Evolutionary conservation across 306 rosid genomes (phyloP).

Genomic region (Trifolium subterraneum): DNA sequence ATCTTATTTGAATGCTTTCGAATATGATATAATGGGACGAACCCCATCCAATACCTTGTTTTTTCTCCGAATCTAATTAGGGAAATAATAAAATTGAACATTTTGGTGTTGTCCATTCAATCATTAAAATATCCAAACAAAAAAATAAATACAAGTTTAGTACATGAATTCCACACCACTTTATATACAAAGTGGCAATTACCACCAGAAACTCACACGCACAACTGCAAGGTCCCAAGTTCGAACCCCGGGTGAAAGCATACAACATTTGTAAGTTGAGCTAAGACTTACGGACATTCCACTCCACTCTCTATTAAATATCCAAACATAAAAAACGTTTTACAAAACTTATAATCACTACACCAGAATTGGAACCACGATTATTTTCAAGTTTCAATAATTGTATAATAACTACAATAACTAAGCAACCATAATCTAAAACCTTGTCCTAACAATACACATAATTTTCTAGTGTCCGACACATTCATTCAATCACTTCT

Average conservation of each 20-base stretch:
- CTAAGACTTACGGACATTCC: no score
- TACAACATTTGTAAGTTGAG: no score
- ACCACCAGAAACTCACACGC: no score
- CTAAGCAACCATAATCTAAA: constrained; percentile 6
- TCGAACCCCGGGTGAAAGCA: no score
- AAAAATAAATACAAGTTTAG: neutral
- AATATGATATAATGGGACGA: neutral
- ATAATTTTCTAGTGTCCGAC: neutral
- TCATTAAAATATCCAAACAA: neutral
- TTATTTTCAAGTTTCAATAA: neutral
- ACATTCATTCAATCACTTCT: neutral
- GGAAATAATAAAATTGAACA: neutral
- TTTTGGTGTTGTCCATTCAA: neutral
- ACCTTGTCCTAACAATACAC: neutral
- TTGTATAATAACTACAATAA: constrained; percentile 9
- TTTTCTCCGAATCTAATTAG: neutral
- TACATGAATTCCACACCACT: neutral
- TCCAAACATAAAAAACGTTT: neutral
- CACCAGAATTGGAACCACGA: neutral
- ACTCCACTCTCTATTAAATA: neutral
- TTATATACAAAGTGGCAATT: neutral
- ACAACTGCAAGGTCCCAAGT: no score
- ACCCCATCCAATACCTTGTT: neutral
- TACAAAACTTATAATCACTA: neutral
- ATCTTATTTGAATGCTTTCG: neutral